Evolutionary conservation across 495 filamentous ascomycete genomes (phyloP).

Genomic region (Penicillium verhagenii): DNA sequence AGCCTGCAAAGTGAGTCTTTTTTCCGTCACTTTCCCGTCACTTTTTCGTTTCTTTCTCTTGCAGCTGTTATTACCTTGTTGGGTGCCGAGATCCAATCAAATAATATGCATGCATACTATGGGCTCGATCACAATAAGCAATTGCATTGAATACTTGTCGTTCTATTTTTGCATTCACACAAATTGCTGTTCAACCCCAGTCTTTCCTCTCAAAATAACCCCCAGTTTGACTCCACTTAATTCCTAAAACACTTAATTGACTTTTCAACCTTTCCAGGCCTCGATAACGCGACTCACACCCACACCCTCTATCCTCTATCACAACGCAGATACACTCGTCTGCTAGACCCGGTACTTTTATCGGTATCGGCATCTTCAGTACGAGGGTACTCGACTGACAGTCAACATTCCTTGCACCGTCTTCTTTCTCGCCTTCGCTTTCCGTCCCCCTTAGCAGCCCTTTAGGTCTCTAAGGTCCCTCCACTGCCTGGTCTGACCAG

Average conservation of each 20-base stretch:
- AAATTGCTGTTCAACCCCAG: too few relatives aligned
- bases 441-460: constrained; percentile 83
- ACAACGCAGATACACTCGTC: constrained; percentile 74
- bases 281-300: constrained; percentile 70
- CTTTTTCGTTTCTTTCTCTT: background rate
- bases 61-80: background rate
- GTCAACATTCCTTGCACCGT: constrained; percentile 86
- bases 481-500: constrained; percentile 59
- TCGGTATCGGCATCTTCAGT: constrained; percentile 84
- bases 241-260: constrained; percentile 12
- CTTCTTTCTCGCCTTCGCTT: constrained; percentile 72
- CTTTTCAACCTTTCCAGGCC: constrained; percentile 57
- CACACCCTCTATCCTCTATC: constrained; percentile 17
- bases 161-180: background rate
- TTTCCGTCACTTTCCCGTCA: background rate
- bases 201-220: too few relatives aligned
- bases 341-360: constrained; percentile 87
- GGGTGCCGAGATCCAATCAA: background rate
- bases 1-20: constrained; percentile 83
- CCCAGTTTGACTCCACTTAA: too few relatives aligned
- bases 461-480: constrained; percentile 39
- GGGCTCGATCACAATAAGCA: background rate
- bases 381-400: constrained; percentile 61
- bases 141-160: background rate
- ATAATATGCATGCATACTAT: background rate